Percentiles rank a stretch among this genome's conserved stretches.
Conservation (phyloP, 441 rosid species). For the Breynia disticha region DNA sequence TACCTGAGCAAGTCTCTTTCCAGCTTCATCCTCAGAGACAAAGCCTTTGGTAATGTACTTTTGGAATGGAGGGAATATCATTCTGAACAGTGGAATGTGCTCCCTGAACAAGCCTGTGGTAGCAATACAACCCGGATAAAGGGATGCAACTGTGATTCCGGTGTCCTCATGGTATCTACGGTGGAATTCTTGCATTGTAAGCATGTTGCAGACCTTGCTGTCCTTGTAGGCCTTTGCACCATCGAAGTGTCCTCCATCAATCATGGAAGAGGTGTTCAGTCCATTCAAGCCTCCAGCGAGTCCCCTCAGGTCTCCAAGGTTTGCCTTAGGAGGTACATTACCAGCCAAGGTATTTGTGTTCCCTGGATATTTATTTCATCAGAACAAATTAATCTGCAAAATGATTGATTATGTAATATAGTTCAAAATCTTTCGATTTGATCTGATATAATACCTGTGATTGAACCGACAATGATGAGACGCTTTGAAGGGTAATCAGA, state of each 20-base stretch:
- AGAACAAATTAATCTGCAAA: constrained; percentile 9
- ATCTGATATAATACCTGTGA: constrained; percentile 33
- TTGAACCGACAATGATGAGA: constrained; percentile 58
- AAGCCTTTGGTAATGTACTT: constrained; percentile 62
- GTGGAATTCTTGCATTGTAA: constrained; percentile 61
- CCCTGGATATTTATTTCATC: constrained; percentile 21
- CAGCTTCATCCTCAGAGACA: constrained; percentile 52
- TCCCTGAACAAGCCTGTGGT: constrained; percentile 63
- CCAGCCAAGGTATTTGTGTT: constrained; percentile 60
- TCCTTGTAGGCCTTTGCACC: constrained; percentile 71
- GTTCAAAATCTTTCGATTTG: not conserved
- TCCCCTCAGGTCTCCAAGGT: constrained; percentile 59
- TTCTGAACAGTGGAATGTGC: constrained; percentile 57
- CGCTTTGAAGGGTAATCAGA: constrained; percentile 58
- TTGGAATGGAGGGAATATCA: constrained; percentile 60
- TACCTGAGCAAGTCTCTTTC: constrained; percentile 65
- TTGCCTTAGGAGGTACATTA: constrained; percentile 59
- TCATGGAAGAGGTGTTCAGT: constrained; percentile 46
- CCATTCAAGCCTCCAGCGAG: constrained; percentile 48
- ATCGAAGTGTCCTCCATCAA: constrained; percentile 53
- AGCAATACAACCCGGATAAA: constrained; percentile 69
- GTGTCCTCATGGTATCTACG: constrained; percentile 55
- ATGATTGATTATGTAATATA: not conserved
- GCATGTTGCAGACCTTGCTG: constrained; percentile 74
- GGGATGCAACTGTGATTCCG: constrained; percentile 49